Base-by-base conservation (phyloP, 2,329 filamentous ascomycete genomes). In the Colletotrichum eleusines region DNA sequence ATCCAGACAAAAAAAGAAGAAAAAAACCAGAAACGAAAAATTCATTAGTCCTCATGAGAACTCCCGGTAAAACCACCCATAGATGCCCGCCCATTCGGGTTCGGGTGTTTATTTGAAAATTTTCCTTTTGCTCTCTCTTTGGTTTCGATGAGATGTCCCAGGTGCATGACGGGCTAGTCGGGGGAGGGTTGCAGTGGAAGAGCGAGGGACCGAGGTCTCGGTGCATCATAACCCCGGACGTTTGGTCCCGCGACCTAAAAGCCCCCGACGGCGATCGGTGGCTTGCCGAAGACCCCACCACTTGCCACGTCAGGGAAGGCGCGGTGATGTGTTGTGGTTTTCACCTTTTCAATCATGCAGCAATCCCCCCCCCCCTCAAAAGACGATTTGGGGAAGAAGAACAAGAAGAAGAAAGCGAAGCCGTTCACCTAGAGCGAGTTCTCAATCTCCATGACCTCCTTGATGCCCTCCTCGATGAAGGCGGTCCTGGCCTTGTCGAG, bases 371-470 rank as follows among this genome's bases (percentile, higher is more conserved):
- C 20, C 42, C n/a, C n/a, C 31, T 7, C 31, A 33, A 46, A 11
- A 23, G 20, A 11, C 6, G 11, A n/a, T n/a, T n/a, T 20, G n/a
- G 18, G 42, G 42, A 4, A 44, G 42, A 8, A 50, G 31, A n/a
- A 7, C 7, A 31, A 20, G 8, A 28, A 33, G 28, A 28, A 40
- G 5, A 44, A 12, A 16, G 8, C 1, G n/a, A 26, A n/a, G 14
- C 28, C 18, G 11, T 35, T 44, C 57, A 9, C 50, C 66, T 77
- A 88, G 73, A 89, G 77, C 28, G 82, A 81, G 77, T 83, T 85
- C 83, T 93, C 91, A 59, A 92, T 79, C 72, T 89, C 87, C 88
- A 93, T 91, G 14, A 88, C 87, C 78, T 92, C 90, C 73, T 79
- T 80, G 61, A 89, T 85, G 2, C 88, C 88, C 66, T 89, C 86